Percentiles rank a stretch among this genome's conserved stretches.
Conservation (phyloP, 306 rosid genomes). For the Styphnolobium japonicum region DNA sequence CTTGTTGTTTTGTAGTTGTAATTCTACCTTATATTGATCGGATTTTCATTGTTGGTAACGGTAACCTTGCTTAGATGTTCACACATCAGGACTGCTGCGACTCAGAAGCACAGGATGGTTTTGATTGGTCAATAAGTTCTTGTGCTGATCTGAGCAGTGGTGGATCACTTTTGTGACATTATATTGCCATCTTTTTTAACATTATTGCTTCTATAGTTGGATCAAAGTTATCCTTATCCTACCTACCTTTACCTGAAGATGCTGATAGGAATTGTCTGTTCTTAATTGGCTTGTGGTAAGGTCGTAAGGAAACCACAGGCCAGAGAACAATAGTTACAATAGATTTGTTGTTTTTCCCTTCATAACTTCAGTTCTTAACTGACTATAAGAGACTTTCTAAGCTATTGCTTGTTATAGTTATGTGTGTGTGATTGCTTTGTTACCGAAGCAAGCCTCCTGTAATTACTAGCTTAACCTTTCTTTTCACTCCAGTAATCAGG, state of each 20-base stretch:
- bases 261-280: background rate
- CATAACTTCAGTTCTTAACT: background rate
- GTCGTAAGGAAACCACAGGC: background rate
- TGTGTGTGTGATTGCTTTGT: background rate
- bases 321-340: background rate
- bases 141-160: too few relatives aligned
- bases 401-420: background rate
- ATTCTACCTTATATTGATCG: background rate
- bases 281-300: background rate
- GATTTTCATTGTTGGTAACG: background rate
- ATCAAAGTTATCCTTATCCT: background rate
- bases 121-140: background rate
- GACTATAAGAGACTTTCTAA: background rate
- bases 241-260: background rate
- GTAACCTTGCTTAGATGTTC: background rate
- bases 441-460: background rate
- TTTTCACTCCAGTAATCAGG: conserved; percentile 13
- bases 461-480: background rate
- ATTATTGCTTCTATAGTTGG: too few relatives aligned
- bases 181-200: too few relatives aligned
- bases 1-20: background rate
- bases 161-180: too few relatives aligned
- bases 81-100: background rate
- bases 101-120: background rate
- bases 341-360: background rate